Evolutionary conservation across 1,139 yeast species (phyloP).

Genomic region (Geotrichum reessii): DNA sequence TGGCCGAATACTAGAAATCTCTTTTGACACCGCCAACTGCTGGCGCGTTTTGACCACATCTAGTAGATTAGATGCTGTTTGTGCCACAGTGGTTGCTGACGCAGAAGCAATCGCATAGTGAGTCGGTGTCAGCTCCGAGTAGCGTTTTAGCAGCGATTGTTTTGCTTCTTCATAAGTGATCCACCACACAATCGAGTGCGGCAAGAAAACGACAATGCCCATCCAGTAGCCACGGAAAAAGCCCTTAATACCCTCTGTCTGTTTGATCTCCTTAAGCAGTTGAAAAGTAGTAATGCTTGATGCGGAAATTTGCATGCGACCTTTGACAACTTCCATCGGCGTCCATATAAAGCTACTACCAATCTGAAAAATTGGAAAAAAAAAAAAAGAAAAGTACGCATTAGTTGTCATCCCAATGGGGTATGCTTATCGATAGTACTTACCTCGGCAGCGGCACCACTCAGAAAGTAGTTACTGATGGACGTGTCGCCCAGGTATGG

Average conservation of each 20-base stretch:
- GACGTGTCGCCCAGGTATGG: slow-evolving; percentile 37
- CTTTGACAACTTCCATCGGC: slow-evolving; percentile 44
- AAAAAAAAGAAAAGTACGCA: neutral
- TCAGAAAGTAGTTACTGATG: slow-evolving; percentile 35
- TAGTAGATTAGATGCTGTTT: slow-evolving; percentile 39
- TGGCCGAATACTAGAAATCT: slow-evolving; percentile 37
- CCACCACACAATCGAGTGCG: slow-evolving; percentile 42
- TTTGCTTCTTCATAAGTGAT: slow-evolving; percentile 31
- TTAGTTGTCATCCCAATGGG: neutral
- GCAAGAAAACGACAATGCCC: slow-evolving; percentile 40
- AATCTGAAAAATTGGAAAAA: slow-evolving; percentile 20
- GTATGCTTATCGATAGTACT: neutral
- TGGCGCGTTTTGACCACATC: slow-evolving; percentile 43
- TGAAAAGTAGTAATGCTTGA: slow-evolving; percentile 23
- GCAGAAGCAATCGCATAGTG: slow-evolving; percentile 39
- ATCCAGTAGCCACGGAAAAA: slow-evolving; percentile 43
- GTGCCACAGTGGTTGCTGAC: slow-evolving; percentile 37
- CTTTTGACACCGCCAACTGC: slow-evolving; percentile 41
- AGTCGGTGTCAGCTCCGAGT: slow-evolving; percentile 24
- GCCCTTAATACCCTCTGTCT: slow-evolving; percentile 37
- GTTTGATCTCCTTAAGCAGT: slow-evolving; percentile 30
- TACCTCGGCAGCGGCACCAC: slow-evolving; percentile 39
- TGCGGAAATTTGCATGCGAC: slow-evolving; percentile 39
- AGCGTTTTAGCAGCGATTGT: neutral
- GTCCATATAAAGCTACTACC: slow-evolving; percentile 42